Evolutionary conservation across 495 filamentous ascomycete genomes (phyloP), one percentile per base, ranked within the genome.

Genomic region (Trichoderma virens): DNA sequence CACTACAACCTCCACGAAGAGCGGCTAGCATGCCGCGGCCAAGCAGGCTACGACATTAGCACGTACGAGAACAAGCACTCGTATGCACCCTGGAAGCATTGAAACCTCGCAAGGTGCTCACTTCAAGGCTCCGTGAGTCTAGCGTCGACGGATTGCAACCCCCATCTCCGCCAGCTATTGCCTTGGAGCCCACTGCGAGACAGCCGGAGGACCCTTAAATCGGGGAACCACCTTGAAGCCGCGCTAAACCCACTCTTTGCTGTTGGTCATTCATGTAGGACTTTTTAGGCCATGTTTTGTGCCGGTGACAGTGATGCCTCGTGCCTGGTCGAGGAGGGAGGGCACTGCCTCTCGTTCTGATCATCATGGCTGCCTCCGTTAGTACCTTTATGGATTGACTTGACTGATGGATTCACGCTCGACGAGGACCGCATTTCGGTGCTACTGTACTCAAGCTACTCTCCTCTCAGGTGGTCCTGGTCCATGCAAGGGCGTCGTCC

Each of bases 91-190:
- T n/a, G n/a, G n/a, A n/a, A n/a, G n/a, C n/a, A n/a, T n/a, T n/a
- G n/a, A n/a, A n/a, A n/a, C n/a, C n/a, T n/a, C 32, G 11, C 32
- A 35, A 56, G 51, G 51, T 56, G 45, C 18, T 41, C 38, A 41
- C 38, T 16, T 41, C n/a, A n/a, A 41, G 4, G 45, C 45, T n/a
- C 45, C 45, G 45, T 20, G 23, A 25, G 38, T 18, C 38, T 56
- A 56, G 51, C 51, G 27, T 27, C 27, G 23, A 28, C 51, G 51
- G 51, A 56, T 56, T 30, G 51, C 51, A 56, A 56, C 32, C 51
- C 51, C 51, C 51, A 56, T 27, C 7, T 8, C 23, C 13, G 51
- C 51, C 25, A 8, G 23, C 25, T 20, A 30, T 7, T 16, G 18
- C 6, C 14, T 18, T 27, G 25, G 25, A 56, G 13, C 16, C 51